Conservation (phyloP, 1,284 basidiomycete genomes). For the Puccinia brachypodii region DNA sequence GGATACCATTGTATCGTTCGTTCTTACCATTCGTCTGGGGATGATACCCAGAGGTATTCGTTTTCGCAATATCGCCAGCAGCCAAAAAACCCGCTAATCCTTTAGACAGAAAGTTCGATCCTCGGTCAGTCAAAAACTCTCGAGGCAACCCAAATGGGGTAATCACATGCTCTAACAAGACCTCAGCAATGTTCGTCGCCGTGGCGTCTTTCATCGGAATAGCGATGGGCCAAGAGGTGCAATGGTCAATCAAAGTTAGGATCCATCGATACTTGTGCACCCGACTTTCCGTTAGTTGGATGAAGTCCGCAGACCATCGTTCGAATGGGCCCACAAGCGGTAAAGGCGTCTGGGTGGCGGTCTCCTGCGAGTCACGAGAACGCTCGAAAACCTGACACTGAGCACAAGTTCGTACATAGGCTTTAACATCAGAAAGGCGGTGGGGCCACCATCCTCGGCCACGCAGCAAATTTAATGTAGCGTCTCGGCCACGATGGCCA, state of each 20-base stretch:
- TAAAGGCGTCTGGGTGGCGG: background rate
- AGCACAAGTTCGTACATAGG: background rate
- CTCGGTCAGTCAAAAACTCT: slow-evolving; percentile 1
- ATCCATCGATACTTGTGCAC: too few relatives aligned
- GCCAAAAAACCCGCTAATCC: background rate
- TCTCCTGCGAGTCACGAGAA: background rate
- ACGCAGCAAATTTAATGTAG: background rate
- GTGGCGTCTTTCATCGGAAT: background rate
- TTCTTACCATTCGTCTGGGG: background rate
- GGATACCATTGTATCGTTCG: slow-evolving; percentile 6
- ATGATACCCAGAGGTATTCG: slow-evolving; percentile 17
- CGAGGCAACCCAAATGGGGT: background rate
- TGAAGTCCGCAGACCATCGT: slow-evolving; percentile 4
- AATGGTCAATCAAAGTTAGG: background rate
- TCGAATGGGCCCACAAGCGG: background rate
- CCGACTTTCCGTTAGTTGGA: background rate
- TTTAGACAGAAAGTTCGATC: background rate
- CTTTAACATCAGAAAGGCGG: background rate
- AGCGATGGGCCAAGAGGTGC: background rate
- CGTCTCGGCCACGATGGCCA: background rate
- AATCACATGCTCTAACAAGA: background rate
- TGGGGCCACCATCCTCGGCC: background rate
- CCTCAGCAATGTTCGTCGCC: slow-evolving; percentile 2
- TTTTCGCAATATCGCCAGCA: background rate
- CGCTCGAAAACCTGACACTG: background rate